Percentiles rank a stretch among this genome's conserved stretches.
Conservation (phyloP, 2,329 filamentous ascomycete species). For the Metarhizium sp. region DNA sequence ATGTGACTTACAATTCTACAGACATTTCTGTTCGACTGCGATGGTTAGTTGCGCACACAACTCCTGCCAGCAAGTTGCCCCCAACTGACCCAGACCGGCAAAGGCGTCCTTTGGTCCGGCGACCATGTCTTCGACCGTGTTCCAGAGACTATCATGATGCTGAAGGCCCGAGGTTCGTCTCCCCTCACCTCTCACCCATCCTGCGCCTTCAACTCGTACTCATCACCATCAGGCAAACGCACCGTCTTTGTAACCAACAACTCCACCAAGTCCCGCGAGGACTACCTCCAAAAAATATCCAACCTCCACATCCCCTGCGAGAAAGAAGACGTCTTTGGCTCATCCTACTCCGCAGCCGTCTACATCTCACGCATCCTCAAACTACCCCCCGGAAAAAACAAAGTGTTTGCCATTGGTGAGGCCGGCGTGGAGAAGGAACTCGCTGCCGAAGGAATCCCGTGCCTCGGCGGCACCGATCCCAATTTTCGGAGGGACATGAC, state of each 20-base stretch:
- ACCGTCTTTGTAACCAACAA: constrained; percentile 98
- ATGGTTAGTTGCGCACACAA: constrained; percentile 53
- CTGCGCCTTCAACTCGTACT: background rate
- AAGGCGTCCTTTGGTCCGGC: constrained; percentile 93
- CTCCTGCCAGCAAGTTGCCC: background rate
- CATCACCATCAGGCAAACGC: constrained; percentile 60
- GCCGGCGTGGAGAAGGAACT: constrained; percentile 86
- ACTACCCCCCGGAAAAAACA: constrained; percentile 69
- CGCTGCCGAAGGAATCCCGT: constrained; percentile 64
- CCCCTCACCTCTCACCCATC: background rate
- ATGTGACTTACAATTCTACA: constrained; percentile 2
- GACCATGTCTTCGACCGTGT: constrained; percentile 81
- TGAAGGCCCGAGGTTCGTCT: constrained; percentile 64
- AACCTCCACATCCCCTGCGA: constrained; percentile 68
- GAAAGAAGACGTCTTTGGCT: constrained; percentile 90
- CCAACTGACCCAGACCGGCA: constrained; percentile 6
- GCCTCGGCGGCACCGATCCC: constrained; percentile 81
- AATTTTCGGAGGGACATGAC: constrained; percentile 67
- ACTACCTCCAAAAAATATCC: constrained; percentile 89
- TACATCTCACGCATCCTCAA: constrained; percentile 92
- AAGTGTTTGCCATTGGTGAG: constrained; percentile 92
- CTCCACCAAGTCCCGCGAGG: constrained; percentile 86
- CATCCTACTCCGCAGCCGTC: constrained; percentile 87
- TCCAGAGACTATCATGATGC: constrained; percentile 73
- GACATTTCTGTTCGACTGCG: constrained; percentile 85